phyloP scores from a whole-genome alignment of 176 grass and related monocot genomes.

The Cenchrus americanus region DNA sequence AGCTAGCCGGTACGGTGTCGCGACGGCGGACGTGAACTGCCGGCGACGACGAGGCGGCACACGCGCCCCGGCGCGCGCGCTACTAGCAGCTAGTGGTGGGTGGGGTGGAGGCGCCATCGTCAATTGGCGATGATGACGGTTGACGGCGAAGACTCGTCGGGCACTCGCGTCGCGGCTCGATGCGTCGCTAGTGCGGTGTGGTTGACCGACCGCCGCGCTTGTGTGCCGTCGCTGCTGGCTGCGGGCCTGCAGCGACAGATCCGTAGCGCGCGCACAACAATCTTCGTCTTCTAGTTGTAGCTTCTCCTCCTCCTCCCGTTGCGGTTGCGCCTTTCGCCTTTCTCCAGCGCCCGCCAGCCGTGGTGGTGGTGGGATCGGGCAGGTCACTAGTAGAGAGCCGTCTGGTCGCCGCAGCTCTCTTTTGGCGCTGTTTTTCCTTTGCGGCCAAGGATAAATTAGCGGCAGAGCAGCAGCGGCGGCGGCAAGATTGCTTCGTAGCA shows the following conservation, averaged over 20 bases:
- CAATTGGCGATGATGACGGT: too few species aligned
- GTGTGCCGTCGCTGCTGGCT: conserved; percentile 1
- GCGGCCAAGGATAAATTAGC: conserved; percentile 35
- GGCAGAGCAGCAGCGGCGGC: too few species aligned
- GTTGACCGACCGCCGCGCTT: conserved; percentile 31
- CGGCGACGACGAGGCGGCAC: background rate
- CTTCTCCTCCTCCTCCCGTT: too few species aligned
- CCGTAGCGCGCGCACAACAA: background rate
- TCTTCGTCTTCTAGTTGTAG: background rate
- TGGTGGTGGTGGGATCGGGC: conserved; percentile 19
- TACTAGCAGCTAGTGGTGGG: too few species aligned
- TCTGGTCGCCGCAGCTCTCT: background rate
- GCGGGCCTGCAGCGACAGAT: background rate
- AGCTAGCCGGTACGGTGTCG: background rate
- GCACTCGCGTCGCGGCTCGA: background rate
- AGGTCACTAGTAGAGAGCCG: background rate
- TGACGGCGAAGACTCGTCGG: too few species aligned
- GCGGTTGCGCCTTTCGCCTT: too few species aligned
- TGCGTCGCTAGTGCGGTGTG: conserved; percentile 23
- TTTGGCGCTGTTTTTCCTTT: conserved; percentile 30
- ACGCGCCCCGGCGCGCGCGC: too few species aligned
- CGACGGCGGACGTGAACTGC: conserved; percentile 1
- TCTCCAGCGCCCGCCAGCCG: too few species aligned
- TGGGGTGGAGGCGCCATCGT: too few species aligned
- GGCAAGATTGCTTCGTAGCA: background rate